Evolutionary conservation across 2,329 filamentous ascomycete species (phyloP).

Genomic region (Pseudopithomyces maydicus): DNA sequence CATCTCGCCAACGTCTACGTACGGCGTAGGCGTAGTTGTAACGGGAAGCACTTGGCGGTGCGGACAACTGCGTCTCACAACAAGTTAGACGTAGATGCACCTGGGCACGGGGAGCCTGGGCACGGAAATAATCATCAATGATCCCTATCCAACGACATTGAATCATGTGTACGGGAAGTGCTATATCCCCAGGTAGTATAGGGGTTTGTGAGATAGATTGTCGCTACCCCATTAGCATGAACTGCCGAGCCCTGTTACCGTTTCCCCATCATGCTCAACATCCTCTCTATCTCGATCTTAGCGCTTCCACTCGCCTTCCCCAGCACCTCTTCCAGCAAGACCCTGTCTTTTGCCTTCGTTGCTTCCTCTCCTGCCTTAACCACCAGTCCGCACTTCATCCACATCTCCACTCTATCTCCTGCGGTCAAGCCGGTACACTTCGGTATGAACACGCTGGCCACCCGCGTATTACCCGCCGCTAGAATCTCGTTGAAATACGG

Average conservation of each 20-base stretch:
- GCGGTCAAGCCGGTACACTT: constrained; percentile 78
- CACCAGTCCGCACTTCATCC: constrained; percentile 91
- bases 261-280: constrained; percentile 60
- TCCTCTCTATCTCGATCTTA: constrained; percentile 79
- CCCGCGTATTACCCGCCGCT: constrained; percentile 84
- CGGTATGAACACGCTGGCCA: constrained; percentile 82
- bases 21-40: too few relatives aligned
- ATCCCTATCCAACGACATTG: too few relatives aligned
- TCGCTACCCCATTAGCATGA: too few relatives aligned
- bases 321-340: constrained; percentile 74
- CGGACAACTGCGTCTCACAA: too few relatives aligned
- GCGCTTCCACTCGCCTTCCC: constrained; percentile 74
- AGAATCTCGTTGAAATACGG: constrained; percentile 92
- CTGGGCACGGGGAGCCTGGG: too few relatives aligned
- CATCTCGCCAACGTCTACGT: too few relatives aligned
- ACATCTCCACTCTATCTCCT: constrained; percentile 83
- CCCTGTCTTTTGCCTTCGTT: constrained; percentile 76
- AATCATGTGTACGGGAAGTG: too few relatives aligned
- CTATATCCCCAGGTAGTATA: too few relatives aligned
- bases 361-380: constrained; percentile 92
- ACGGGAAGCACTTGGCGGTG: too few relatives aligned
- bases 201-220: too few relatives aligned
- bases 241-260: background rate
- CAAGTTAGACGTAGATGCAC: too few relatives aligned
- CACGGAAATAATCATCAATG: too few relatives aligned